Base-by-base conservation (phyloP, 306 rosid species). In the Fagus sylvatica region DNA sequence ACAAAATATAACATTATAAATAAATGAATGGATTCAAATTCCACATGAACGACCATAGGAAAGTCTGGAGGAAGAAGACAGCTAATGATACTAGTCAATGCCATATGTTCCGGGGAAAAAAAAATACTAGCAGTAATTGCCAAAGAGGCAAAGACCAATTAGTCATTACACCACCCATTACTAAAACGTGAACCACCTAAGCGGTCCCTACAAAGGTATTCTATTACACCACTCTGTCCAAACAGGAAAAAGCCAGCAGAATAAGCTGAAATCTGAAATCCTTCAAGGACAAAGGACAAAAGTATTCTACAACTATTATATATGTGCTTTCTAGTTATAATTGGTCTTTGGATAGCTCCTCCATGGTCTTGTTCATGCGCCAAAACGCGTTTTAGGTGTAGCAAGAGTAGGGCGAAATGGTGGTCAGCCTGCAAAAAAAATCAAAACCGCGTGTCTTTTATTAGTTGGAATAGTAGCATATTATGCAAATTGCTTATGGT, bases 321-420 rank as follows among this genome's bases (percentile, higher is more conserved):
- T 43, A 46, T 10, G 6, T 40, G 37, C 9, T 1, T 57, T 32
- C 33, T 53, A 41, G 6, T 15, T 55, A 8, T n/a, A 43, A 43
- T 9, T 43, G 49, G 49, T 43, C 49, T 43, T 10, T 10, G 19
- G 32, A 17, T 28, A 37, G 9, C 17, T 28, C 30, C 22, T 30
- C 6, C 4, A 6, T 16, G 15, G 72, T 48, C 43, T n/a, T 64
- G 55, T 60, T 19, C 67, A 17, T 6, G 7, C 32, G 8, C 2
- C 9, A 10, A 32, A 37, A 76, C 9, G 64, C 59, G 41, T 70
- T 42, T 71, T 49, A 55, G 72, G 71, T 9, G 9, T 36, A 8
- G 76, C 80, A 57, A 1, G 22, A 28, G 55, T 77, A 84, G 0
- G 87, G 87, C 10, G 87, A 74, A 34, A 7, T 77, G 0, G 60